Evolutionary conservation across 2,329 filamentous ascomycete genomes (phyloP).

Genomic region (Fusarium azukiicola): DNA sequence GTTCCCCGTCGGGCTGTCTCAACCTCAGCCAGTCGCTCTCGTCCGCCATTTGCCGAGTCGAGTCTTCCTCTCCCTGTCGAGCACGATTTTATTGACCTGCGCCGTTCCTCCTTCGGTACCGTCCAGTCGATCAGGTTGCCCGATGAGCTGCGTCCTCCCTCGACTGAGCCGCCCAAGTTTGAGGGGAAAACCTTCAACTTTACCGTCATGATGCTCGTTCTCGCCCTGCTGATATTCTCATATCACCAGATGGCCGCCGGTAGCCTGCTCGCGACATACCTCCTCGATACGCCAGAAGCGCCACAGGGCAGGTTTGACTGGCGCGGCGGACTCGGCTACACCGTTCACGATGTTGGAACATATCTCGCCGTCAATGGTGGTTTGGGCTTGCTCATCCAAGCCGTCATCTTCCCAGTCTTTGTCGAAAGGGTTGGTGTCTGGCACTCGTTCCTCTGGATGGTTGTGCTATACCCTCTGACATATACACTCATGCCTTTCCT

Average conservation of each 20-base stretch:
- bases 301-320: slow-evolving; percentile 60
- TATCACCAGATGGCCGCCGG: slow-evolving; percentile 71
- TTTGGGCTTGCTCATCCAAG: slow-evolving; percentile 87
- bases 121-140: slow-evolving; percentile 64
- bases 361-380: slow-evolving; percentile 86
- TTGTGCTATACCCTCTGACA: slow-evolving; percentile 82
- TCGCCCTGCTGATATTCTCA: slow-evolving; percentile 64
- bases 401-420: slow-evolving; percentile 83
- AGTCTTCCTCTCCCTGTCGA: slow-evolving; percentile 48
- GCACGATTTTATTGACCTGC: slow-evolving; percentile 50
- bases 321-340: slow-evolving; percentile 83
- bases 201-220: slow-evolving; percentile 60
- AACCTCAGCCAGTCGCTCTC: slow-evolving; percentile 42
- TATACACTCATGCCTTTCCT: slow-evolving; percentile 87
- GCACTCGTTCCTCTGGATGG: slow-evolving; percentile 83
- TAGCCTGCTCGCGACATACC: slow-evolving; percentile 66
- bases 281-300: slow-evolving; percentile 61
- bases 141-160: slow-evolving; percentile 44
- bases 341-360: slow-evolving; percentile 83
- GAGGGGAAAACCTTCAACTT: slow-evolving; percentile 61
- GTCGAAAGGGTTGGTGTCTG: slow-evolving; percentile 84
- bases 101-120: slow-evolving; percentile 65
- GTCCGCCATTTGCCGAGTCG: slow-evolving; percentile 48
- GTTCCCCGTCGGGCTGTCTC: slow-evolving; percentile 41
- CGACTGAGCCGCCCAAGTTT: slow-evolving; percentile 14